Evolutionary conservation across 768 basidiomycete genomes (phyloP), one percentile per base, ranked within the genome.

Genomic region (Podaxis pistillaris): DNA sequence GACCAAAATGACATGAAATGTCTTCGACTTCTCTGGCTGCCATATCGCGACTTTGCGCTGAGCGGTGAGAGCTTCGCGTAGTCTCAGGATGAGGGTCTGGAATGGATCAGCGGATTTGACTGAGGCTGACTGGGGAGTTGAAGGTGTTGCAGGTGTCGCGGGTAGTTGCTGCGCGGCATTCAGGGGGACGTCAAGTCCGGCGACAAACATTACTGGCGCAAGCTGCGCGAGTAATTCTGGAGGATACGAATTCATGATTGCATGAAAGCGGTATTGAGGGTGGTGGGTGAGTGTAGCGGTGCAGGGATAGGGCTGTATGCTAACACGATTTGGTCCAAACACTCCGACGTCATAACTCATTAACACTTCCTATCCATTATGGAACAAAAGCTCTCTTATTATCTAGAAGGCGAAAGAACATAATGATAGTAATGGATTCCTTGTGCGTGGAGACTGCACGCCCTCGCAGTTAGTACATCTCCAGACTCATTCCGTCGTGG

Each of bases 121-220:
- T 33, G 76, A 68, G 8, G 68, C 65, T 24, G 67, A 61, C 3
- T 64, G 66, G 3, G 70, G 66, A n/a, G 69, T 66, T 57, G 70
- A 61, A 19, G 70, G 66, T 15, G 70, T 66, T 58, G 70, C 62
- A 17, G 70, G 65, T 30, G 72, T 51, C 56, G 70, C 54, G n/a
- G 65, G 56, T 0, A 66, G 67, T 6, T 72, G 63, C 41, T 68
- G 67, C 2, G 71, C 56, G 49, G 71, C 63, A 47, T 73, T 68
- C 28, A 72, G 69, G 13, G 70, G 73, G 6, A 68, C 64, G 44
- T 87, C 87, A 50, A 97, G 83, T 1, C 96, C 96, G 26, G 94
- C 93, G 19, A 95, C 91, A 71, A 97, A 96, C 91, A 98, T 92
- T 41, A 98, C 87, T 13, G 96, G 96, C 19, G 86, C 88, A 47